Conservation (phyloP, 371 early-diverging fungal genomes). For the Dichotomocladium elegans region DNA sequence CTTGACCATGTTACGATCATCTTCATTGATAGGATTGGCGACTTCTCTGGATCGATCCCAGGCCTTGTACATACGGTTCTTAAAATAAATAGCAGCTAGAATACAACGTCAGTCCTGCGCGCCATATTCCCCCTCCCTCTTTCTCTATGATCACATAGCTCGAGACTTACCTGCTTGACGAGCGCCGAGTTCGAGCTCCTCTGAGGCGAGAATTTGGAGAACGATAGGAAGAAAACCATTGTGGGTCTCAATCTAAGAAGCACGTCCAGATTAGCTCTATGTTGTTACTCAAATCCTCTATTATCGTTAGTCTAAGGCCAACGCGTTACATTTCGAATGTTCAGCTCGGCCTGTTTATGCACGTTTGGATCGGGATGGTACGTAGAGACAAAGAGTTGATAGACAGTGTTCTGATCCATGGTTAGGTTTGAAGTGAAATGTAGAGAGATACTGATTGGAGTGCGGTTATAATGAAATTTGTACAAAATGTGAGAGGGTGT, state of each 20-base stretch:
- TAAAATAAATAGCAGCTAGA: conserved; percentile 91
- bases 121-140: not conserved
- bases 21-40: conserved; percentile 51
- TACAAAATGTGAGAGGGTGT: too few species aligned
- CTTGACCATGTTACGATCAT: conserved; percentile 69
- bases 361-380: conserved; percentile 76
- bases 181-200: conserved; percentile 58
- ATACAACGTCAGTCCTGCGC: not conserved
- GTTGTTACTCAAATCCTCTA: too few species aligned
- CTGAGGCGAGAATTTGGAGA: conserved; percentile 65
- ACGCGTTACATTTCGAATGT: conserved; percentile 34
- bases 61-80: conserved; percentile 74
- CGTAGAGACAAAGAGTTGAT: conserved; percentile 72
- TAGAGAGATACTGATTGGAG: not conserved
- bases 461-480: not conserved
- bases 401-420: conserved; percentile 54
- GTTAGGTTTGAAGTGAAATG: not conserved
- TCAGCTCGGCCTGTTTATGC: conserved; percentile 69
- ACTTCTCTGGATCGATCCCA: conserved; percentile 61
- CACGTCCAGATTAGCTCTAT: not conserved
- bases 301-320: not conserved
- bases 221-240: conserved; percentile 67
- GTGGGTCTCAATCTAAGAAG: conserved; percentile 49
- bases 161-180: conserved; percentile 73
- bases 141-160: not conserved